Conservation (phyloP, 306 rosid genomes). For the Trichosanthes cucumerina region DNA sequence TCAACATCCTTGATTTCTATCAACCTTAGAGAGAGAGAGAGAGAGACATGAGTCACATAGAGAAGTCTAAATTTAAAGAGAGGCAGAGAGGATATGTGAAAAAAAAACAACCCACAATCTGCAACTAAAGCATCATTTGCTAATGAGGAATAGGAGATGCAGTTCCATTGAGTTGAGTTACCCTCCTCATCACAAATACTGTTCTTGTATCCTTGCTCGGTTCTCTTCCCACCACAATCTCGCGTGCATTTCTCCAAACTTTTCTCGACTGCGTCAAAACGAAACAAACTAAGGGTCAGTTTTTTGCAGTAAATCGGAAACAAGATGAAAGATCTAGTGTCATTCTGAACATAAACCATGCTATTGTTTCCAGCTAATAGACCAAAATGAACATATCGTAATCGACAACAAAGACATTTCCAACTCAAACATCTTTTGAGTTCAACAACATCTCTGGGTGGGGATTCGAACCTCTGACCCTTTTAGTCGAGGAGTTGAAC, state of each 20-base stretch:
- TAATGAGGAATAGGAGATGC: neutral
- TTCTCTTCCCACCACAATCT: slow-evolving; percentile 96
- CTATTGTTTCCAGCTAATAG: neutral
- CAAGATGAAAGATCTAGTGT: neutral
- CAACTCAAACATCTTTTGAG: neutral
- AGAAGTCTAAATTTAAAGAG: neutral
- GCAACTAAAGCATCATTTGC: neutral
- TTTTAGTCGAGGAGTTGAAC: too few relatives aligned
- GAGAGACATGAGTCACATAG: neutral
- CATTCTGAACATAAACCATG: neutral
- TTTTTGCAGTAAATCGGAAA: neutral
- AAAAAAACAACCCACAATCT: neutral
- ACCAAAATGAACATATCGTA: neutral
- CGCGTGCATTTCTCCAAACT: slow-evolving; percentile 76
- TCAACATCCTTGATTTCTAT: neutral
- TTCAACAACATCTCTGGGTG: too few relatives aligned
- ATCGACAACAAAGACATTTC: neutral
- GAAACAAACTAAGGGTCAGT: neutral
- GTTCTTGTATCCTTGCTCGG: slow-evolving; percentile 84
- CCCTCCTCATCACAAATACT: slow-evolving; percentile 24
- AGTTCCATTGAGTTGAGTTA: neutral
- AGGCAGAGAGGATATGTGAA: neutral
- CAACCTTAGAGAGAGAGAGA: neutral
- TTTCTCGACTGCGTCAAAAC: slow-evolving; percentile 56
- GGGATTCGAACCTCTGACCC: too few relatives aligned